Evolutionary conservation across 257 asterid species (phyloP).

Genomic region (Solanum sejunctum): DNA sequence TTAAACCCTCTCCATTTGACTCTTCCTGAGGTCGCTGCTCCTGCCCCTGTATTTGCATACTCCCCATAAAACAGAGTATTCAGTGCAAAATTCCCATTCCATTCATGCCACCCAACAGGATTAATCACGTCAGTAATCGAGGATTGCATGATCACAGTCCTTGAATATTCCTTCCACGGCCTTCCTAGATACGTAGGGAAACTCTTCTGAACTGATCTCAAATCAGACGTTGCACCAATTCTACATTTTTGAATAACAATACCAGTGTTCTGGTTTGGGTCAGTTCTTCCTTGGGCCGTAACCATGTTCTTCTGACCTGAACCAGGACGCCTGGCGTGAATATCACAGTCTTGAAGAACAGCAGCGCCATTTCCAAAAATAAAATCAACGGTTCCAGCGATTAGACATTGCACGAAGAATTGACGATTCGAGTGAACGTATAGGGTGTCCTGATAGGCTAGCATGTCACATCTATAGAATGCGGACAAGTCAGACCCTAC

Average conservation of each 20-base stretch:
- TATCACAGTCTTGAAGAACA: constrained; percentile 43
- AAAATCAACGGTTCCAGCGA: constrained; percentile 51
- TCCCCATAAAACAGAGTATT: constrained; percentile 40
- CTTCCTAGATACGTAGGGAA: constrained; percentile 48
- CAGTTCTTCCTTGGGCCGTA: constrained; percentile 59
- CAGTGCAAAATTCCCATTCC: constrained; percentile 54
- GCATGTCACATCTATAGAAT: constrained; percentile 38
- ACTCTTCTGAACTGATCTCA: constrained; percentile 21
- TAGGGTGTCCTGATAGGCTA: constrained; percentile 43
- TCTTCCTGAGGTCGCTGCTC: constrained; percentile 42
- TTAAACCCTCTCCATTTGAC: constrained; percentile 43
- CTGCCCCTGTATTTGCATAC: constrained; percentile 47
- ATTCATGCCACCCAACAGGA: constrained; percentile 53
- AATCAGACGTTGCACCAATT: constrained; percentile 49
- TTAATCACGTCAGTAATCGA: constrained; percentile 36
- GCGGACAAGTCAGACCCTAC: constrained; percentile 55
- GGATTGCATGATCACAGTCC: constrained; percentile 59
- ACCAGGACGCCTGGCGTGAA: constrained; percentile 46
- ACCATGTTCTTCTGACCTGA: constrained; percentile 49
- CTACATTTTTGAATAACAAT: constrained; percentile 45
- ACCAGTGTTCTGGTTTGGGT: constrained; percentile 64
- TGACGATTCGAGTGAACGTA: constrained; percentile 59
- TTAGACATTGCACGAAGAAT: constrained; percentile 31
- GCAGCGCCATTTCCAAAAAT: constrained; percentile 52
- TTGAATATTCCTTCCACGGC: constrained; percentile 51